Percentiles rank a stretch among this genome's conserved stretches.
Conservation (phyloP, 495 filamentous ascomycete species). For the Hapsidospora chrysogenum region DNA sequence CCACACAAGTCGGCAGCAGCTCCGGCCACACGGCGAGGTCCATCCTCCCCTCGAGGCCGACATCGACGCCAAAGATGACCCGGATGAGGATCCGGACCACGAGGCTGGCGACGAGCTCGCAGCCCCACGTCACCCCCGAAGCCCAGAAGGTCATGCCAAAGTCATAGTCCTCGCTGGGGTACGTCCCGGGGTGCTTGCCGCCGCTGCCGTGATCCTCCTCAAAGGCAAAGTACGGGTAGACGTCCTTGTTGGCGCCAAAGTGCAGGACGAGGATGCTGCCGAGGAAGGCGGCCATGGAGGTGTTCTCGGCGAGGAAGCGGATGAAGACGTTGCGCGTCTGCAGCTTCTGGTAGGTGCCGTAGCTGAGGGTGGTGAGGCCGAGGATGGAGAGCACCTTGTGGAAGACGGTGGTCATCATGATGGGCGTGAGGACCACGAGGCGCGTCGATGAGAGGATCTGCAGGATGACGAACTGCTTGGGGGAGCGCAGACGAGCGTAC, state of each 20-base stretch:
- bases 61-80: slow-evolving; percentile 35
- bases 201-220: slow-evolving; percentile 21
- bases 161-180: slow-evolving; percentile 29
- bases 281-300: slow-evolving; percentile 47
- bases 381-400: slow-evolving; percentile 32
- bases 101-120: slow-evolving; percentile 39
- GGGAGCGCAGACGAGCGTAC: slow-evolving; percentile 44
- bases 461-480: slow-evolving; percentile 39
- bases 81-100: slow-evolving; percentile 36
- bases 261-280: slow-evolving; percentile 43
- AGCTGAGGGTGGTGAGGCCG: slow-evolving; percentile 33
- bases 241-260: slow-evolving; percentile 43
- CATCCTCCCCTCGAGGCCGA: slow-evolving; percentile 39
- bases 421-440: slow-evolving; percentile 39
- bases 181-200: too few relatives aligned
- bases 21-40: slow-evolving; percentile 45
- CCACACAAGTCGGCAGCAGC: slow-evolving; percentile 41
- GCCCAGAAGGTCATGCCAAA: slow-evolving; percentile 43
- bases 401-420: slow-evolving; percentile 40
- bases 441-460: slow-evolving; percentile 38
- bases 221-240: slow-evolving; percentile 42
- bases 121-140: slow-evolving; percentile 41
- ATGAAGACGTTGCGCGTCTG: slow-evolving; percentile 44
- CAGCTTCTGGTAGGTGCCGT: slow-evolving; percentile 40
- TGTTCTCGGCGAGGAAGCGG: slow-evolving; percentile 42